Conservation (phyloP, 768 basidiomycete genomes). For the Boletus eberwhitei region DNA sequence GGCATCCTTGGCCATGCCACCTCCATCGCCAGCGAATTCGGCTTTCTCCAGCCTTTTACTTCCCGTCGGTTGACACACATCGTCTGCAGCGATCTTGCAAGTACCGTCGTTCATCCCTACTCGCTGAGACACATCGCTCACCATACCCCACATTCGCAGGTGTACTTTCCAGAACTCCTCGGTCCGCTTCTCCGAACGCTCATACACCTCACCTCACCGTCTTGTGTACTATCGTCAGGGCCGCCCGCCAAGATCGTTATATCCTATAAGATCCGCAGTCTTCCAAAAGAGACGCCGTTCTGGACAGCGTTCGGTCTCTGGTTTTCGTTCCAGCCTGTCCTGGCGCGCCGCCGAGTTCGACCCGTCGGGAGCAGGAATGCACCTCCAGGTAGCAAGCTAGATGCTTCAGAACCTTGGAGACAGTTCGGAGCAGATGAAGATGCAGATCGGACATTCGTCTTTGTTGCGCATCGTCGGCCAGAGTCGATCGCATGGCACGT, state of each 20-base stretch:
- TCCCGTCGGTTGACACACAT: constrained; percentile 52
- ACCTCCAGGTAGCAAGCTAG: not conserved
- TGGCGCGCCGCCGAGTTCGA: constrained; percentile 24
- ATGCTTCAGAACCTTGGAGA: constrained; percentile 30
- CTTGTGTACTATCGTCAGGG: constrained; percentile 28
- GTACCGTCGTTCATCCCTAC: constrained; percentile 24
- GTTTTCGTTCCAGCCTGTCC: constrained; percentile 63
- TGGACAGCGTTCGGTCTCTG: constrained; percentile 80
- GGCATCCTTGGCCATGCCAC: constrained; percentile 48
- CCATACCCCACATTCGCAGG: constrained; percentile 38
- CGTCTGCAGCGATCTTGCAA: constrained; percentile 80
- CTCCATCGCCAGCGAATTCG: constrained; percentile 40
- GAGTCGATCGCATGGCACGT: constrained; percentile 58
- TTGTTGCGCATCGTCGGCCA: constrained; percentile 54
- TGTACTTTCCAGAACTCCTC: constrained; percentile 83
- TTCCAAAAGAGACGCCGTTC: constrained; percentile 69
- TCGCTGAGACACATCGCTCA: not conserved
- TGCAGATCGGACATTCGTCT: constrained; percentile 50
- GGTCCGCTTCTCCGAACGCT: constrained; percentile 74
- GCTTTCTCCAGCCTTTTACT: constrained; percentile 5
- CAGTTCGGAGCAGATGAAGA: constrained; percentile 41
- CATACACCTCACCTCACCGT: constrained; percentile 62
- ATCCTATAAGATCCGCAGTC: constrained; percentile 74
- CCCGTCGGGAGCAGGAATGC: too few species aligned
- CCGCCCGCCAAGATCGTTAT: constrained; percentile 46